These are phyloP conservation scores for Hypoxylon rickii DNA, from an alignment of 495 filamentous ascomycete genomes.

Conservation along the genomic window DNA sequence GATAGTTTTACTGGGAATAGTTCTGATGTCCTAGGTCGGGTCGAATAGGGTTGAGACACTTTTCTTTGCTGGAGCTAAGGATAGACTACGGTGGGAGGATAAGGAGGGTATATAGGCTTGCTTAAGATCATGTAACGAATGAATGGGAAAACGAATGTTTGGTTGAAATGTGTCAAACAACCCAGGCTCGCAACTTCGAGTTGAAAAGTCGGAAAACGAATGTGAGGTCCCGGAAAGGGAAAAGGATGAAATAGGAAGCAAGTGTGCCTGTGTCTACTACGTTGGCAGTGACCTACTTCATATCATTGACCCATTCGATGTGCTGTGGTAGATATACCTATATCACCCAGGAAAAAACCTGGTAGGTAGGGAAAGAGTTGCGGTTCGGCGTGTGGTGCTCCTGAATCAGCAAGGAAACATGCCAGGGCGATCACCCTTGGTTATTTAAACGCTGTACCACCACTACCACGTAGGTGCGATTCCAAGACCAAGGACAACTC, in stretches of 20 bases:
- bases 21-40: constrained; percentile 2
- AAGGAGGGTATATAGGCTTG: constrained; percentile 22
- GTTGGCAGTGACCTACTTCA: too few relatives aligned
- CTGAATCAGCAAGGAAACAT: constrained; percentile 17
- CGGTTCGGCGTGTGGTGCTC: constrained; percentile 15
- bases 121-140: constrained; percentile 10
- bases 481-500: constrained; percentile 10
- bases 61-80: constrained; percentile 4
- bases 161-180: constrained; percentile 20
- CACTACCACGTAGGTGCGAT: constrained; percentile 3
- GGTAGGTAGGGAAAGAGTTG: constrained; percentile 6
- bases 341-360: background rate
- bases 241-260: constrained; percentile 15
- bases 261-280: too few relatives aligned
- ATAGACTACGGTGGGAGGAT: constrained; percentile 13
- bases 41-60: constrained; percentile 2
- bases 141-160: constrained; percentile 9
- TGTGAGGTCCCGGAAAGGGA: constrained; percentile 25
- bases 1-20: constrained; percentile 8
- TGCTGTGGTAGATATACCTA: too few relatives aligned
- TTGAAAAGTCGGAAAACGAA: constrained; percentile 26
- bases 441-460: constrained; percentile 30
- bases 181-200: constrained; percentile 4
- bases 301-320: constrained; percentile 1
- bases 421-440: constrained; percentile 26